Evolutionary conservation across 2,329 filamentous ascomycete species (phyloP).

Genomic region (Colletotrichum siamense): DNA sequence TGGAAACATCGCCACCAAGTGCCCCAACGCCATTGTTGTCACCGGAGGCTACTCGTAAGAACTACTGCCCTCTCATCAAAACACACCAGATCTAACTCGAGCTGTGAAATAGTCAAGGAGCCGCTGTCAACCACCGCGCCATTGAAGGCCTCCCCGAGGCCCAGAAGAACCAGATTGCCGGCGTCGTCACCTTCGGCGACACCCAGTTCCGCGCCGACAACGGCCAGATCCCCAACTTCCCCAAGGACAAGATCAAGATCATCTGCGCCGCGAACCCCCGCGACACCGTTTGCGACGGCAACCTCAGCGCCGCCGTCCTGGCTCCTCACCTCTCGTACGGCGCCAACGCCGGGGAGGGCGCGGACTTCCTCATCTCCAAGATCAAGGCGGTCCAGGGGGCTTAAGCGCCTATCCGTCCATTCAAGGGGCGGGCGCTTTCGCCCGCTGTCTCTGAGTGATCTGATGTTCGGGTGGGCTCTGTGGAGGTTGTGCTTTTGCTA

Average conservation of each 20-base stretch:
- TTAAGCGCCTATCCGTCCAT: not conserved
- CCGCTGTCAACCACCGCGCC: constrained; percentile 29
- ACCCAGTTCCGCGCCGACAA: constrained; percentile 32
- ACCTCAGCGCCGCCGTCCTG: not conserved
- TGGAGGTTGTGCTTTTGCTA: not conserved
- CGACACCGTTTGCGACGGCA: constrained; percentile 11
- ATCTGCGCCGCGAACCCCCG: constrained; percentile 4
- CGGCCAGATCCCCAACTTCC: constrained; percentile 38
- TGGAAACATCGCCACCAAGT: constrained; percentile 36
- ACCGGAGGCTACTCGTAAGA: constrained; percentile 37
- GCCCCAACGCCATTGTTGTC: constrained; percentile 37
- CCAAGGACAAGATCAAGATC: constrained; percentile 34
- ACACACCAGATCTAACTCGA: not conserved
- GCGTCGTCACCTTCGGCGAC: constrained; percentile 28
- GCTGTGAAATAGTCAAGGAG: constrained; percentile 31
- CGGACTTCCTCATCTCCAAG: not conserved
- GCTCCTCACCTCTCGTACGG: constrained; percentile 8
- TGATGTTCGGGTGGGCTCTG: not conserved
- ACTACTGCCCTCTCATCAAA: not conserved
- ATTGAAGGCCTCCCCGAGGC: constrained; percentile 25
- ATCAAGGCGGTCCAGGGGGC: not conserved
- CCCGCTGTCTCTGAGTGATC: not conserved
- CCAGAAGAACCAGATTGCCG: constrained; percentile 23
- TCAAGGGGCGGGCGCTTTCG: not conserved
- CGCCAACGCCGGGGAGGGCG: not conserved